Conservation (phyloP, 2,329 filamentous ascomycete genomes). For the Nothophoma quercina region DNA sequence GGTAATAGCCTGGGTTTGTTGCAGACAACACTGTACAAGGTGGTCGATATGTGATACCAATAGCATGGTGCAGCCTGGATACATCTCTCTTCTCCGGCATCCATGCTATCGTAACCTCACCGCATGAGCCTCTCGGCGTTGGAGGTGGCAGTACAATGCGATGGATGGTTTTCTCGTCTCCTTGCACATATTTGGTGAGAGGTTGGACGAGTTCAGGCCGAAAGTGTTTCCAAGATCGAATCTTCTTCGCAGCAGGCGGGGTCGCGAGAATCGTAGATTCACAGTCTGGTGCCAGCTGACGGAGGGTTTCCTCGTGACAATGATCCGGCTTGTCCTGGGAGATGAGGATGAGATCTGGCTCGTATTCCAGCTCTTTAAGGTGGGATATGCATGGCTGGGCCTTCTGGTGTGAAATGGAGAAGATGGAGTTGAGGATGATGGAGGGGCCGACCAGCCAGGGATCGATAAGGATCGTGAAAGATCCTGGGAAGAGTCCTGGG, state of each 20-base stretch:
- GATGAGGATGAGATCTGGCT: slow-evolving; percentile 65
- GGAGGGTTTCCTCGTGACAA: slow-evolving; percentile 73
- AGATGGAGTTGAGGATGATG: slow-evolving; percentile 66
- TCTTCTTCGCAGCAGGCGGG: slow-evolving; percentile 69
- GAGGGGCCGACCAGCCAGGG: slow-evolving; percentile 72
- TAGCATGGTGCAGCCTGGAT: slow-evolving; percentile 68
- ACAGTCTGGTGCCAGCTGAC: slow-evolving; percentile 64
- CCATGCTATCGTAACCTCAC: slow-evolving; percentile 75
- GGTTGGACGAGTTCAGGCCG: slow-evolving; percentile 56
- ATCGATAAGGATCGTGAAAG: slow-evolving; percentile 73
- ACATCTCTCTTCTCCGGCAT: slow-evolving; percentile 68
- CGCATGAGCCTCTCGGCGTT: slow-evolving; percentile 61
- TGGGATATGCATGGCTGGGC: slow-evolving; percentile 65
- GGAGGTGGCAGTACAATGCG: slow-evolving; percentile 64
- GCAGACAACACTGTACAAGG: slow-evolving; percentile 54
- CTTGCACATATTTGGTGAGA: slow-evolving; percentile 53
- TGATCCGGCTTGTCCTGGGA: slow-evolving; percentile 72
- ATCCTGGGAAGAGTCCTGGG: slow-evolving; percentile 51
- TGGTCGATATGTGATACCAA: slow-evolving; percentile 75
- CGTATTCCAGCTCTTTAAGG: slow-evolving; percentile 60
- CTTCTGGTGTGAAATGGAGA: slow-evolving; percentile 67
- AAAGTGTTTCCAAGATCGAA: slow-evolving; percentile 74
- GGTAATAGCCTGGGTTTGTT: slow-evolving; percentile 40
- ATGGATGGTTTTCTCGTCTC: slow-evolving; percentile 51
- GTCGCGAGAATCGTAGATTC: slow-evolving; percentile 72